Evolutionary conservation across 257 asterid genomes (phyloP).

Genomic region (Fraxinus americana): DNA sequence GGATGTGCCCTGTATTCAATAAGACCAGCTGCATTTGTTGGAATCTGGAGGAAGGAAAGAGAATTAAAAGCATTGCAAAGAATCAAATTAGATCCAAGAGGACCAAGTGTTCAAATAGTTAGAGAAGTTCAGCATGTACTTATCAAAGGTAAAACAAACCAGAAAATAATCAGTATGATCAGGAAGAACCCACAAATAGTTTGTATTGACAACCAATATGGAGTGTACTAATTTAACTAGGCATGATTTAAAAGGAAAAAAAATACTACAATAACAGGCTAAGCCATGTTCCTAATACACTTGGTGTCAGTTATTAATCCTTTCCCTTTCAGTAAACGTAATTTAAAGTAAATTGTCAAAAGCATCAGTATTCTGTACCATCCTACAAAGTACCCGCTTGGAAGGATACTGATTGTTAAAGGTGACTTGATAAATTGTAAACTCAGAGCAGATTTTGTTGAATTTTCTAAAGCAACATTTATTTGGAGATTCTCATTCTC

Average conservation of each 20-base stretch:
- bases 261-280: not conserved
- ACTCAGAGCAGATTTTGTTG: not conserved
- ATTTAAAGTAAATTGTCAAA: not conserved
- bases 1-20: conserved; percentile 96
- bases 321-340: not conserved
- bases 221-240: not conserved
- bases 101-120: not conserved
- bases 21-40: conserved; percentile 89
- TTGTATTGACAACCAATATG: not conserved
- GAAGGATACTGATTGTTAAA: not conserved
- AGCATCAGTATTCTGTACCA: not conserved
- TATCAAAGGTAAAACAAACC: not conserved
- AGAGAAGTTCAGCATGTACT: not conserved
- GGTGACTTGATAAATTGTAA: not conserved
- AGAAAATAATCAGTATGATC: not conserved
- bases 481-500: not conserved
- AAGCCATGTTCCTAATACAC: not conserved
- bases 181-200: not conserved
- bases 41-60: conserved; percentile 59
- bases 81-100: conserved; percentile 8
- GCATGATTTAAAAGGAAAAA: not conserved
- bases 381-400: not conserved
- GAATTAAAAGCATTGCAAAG: conserved; percentile 24
- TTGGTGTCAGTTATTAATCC: not conserved
- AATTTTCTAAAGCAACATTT: not conserved